phyloP scores from a whole-genome alignment of 2,329 filamentous ascomycete genomes.

The Trichoderma sp. region DNA sequence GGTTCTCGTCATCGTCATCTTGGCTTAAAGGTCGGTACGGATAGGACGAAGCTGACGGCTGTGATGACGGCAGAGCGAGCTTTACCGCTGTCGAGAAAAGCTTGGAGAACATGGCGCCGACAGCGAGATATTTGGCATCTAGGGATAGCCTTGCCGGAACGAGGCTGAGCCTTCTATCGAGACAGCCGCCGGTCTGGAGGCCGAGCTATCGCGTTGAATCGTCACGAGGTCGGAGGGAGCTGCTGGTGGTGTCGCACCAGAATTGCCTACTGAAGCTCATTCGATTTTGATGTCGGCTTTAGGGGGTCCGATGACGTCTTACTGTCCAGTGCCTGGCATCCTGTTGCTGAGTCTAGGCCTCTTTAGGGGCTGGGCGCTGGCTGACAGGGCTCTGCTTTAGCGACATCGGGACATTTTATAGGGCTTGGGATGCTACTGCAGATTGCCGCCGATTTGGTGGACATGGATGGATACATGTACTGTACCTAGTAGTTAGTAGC shows the following conservation, averaged over 20 bases:
- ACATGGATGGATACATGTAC: neutral
- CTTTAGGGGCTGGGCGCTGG: neutral
- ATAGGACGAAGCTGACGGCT: constrained; percentile 23
- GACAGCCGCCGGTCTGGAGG: neutral
- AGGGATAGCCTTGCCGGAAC: neutral
- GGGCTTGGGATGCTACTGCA: neutral
- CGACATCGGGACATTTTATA: neutral
- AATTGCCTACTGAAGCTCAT: neutral
- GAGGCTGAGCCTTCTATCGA: neutral
- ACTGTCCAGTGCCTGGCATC: neutral
- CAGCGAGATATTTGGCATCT: neutral
- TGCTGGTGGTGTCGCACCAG: neutral
- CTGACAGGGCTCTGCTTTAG: neutral
- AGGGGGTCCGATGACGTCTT: constrained; percentile 9
- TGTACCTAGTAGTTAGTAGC: neutral
- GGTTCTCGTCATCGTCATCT: constrained; percentile 23
- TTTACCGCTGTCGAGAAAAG: constrained; percentile 9
- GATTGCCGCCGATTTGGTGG: neutral
- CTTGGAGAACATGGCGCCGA: constrained; percentile 15
- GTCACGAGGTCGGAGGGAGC: neutral
- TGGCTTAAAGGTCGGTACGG: constrained; percentile 28
- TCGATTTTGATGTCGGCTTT: constrained; percentile 1
- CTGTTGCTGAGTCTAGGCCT: neutral
- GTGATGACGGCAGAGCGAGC: neutral
- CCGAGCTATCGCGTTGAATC: neutral